phyloP scores from a whole-genome alignment of 83 land plant species.

The Thuja plicata region DNA sequence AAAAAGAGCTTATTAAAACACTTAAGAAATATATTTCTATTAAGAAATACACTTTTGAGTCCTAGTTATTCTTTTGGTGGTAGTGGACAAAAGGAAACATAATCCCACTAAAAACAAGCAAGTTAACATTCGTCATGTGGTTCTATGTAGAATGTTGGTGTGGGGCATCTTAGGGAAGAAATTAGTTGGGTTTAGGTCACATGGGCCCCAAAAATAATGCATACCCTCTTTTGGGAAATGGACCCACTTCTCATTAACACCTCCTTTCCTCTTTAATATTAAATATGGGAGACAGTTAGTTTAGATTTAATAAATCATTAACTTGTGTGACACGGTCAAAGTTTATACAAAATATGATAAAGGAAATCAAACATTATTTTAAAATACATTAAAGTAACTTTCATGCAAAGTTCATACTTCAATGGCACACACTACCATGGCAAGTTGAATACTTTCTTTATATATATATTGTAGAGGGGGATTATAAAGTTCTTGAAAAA shows the following conservation, averaged over 20 bases:
- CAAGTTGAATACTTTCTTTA: background rate
- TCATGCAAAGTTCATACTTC: background rate
- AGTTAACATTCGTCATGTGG: background rate
- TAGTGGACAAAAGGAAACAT: background rate
- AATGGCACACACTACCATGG: background rate
- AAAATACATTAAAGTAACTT: background rate
- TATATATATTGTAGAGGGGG: background rate
- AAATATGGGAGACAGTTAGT: background rate
- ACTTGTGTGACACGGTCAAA: background rate
- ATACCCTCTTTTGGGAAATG: background rate
- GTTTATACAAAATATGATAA: background rate
- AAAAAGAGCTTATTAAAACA: too few relatives aligned
- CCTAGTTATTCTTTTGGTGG: background rate
- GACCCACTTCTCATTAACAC: too few relatives aligned
- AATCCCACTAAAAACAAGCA: background rate
- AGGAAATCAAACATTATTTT: background rate
- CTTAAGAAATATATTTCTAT: too few relatives aligned
- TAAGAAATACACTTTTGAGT: too few relatives aligned
- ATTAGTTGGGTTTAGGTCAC: background rate
- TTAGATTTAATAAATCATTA: background rate
- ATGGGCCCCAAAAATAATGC: background rate
- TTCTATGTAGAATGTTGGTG: background rate
- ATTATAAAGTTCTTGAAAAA: background rate
- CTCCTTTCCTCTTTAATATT: background rate
- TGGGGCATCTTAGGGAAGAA: background rate